Conservation (phyloP, 108 stramenopile species). For the Conticribra weissflogii region DNA sequence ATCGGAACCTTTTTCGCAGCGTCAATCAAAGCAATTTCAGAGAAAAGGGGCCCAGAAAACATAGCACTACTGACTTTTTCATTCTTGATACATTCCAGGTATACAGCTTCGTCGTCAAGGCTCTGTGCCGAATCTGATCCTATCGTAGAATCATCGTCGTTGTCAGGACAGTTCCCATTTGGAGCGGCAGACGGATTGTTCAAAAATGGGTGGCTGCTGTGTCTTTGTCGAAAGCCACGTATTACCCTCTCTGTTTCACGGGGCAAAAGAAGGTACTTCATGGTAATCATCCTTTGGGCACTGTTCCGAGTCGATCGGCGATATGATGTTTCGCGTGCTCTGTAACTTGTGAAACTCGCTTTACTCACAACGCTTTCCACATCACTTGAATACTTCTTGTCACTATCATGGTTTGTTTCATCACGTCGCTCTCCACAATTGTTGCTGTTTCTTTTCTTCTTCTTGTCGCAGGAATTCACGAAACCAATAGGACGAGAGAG, state of each 20-base stretch:
- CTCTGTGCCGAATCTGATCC: conserved; percentile 22
- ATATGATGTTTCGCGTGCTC: conserved; percentile 22
- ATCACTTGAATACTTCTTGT: conserved; percentile 16
- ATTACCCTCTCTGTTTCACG: conserved; percentile 29
- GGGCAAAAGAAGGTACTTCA: conserved; percentile 37
- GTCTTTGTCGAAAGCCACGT: conserved; percentile 38
- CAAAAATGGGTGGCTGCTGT: conserved; percentile 24
- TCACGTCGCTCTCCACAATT: conserved; percentile 1
- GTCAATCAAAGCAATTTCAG: conserved; percentile 14
- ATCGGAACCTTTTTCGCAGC: conserved; percentile 2
- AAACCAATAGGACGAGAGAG: conserved; percentile 29
- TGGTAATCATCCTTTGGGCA: conserved; percentile 10
- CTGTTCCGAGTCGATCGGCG: conserved; percentile 1
- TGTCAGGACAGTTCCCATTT: conserved; percentile 2
- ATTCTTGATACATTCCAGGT: conserved; percentile 22
- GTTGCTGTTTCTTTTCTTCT: background rate
- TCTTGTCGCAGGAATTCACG: conserved; percentile 6
- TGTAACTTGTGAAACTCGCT: conserved; percentile 20
- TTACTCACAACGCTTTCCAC: conserved; percentile 24
- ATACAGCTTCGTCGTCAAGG: conserved; percentile 40
- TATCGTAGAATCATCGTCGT: conserved; percentile 42
- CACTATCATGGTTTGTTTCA: conserved; percentile 15
- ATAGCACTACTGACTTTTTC: conserved; percentile 16
- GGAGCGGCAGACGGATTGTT: conserved; percentile 12
- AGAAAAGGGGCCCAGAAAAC: conserved; percentile 31